A percentile compares a stretch with the other conserved stretches of the same genome.
Conservation (phyloP, 768 basidiomycete species). For the Phaeotremella fagi region DNA sequence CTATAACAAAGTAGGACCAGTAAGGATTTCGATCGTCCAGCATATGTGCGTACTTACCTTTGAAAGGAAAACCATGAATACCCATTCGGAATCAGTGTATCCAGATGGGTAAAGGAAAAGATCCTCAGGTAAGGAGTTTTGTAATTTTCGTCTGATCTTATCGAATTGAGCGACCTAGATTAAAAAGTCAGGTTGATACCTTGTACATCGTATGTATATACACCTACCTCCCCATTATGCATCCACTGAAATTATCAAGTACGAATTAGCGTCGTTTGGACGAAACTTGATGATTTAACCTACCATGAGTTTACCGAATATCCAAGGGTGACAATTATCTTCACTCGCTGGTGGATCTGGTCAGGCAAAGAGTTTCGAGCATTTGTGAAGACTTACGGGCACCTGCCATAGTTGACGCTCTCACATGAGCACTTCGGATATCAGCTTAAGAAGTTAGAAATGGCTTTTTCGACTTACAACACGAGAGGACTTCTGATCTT, state of each 20-base stretch:
- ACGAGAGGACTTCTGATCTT: slow-evolving; percentile 95
- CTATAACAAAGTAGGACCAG: slow-evolving; percentile 50
- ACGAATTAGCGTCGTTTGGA: background rate
- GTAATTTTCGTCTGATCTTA: slow-evolving; percentile 73
- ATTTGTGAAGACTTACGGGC: slow-evolving; percentile 35
- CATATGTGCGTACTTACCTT: slow-evolving; percentile 6
- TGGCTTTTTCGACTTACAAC: slow-evolving; percentile 58
- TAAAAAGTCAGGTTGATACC: background rate
- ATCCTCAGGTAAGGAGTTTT: slow-evolving; percentile 69
- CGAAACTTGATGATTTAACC: slow-evolving; percentile 30
- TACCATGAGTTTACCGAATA: slow-evolving; percentile 87
- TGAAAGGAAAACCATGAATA: slow-evolving; percentile 85
- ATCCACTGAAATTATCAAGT: slow-evolving; percentile 62
- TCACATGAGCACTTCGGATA: slow-evolving; percentile 67
- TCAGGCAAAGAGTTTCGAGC: too few species aligned
- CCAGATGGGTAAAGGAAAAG: slow-evolving; percentile 83
- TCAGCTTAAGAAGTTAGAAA: slow-evolving; percentile 5
- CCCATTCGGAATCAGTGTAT: slow-evolving; percentile 98
- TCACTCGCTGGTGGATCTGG: slow-evolving; percentile 45
- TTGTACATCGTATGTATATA: background rate
- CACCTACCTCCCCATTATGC: slow-evolving; percentile 74
- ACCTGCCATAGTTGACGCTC: slow-evolving; percentile 67
- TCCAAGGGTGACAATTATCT: slow-evolving; percentile 71
- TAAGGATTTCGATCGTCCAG: background rate
- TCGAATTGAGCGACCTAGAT: slow-evolving; percentile 67